phyloP scores from a whole-genome alignment of 2,329 filamentous ascomycete species.

The Fusarium sublunatum region DNA sequence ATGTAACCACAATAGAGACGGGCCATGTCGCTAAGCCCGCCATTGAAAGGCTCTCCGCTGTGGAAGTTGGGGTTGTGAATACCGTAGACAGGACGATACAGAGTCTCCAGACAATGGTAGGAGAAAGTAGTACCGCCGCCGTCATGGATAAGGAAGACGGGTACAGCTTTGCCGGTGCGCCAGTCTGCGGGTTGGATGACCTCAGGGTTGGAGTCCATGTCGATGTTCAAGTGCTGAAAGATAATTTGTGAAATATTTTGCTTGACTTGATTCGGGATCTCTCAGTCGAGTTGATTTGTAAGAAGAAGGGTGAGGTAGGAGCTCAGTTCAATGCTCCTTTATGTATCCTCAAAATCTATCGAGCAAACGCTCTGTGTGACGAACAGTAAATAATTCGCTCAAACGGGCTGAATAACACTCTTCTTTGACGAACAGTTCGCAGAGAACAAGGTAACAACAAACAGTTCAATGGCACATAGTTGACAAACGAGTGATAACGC shows the following conservation, averaged over 20 bases:
- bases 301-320: background rate
- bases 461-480: background rate
- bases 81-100: conserved; percentile 63
- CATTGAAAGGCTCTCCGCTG: conserved; percentile 59
- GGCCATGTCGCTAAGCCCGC: conserved; percentile 67
- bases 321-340: background rate
- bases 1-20: conserved; percentile 61
- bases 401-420: background rate
- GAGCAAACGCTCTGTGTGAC: conserved; percentile 6
- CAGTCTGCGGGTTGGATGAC: conserved; percentile 51
- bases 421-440: background rate
- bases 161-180: conserved; percentile 49
- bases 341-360: conserved; percentile 2
- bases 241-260: background rate
- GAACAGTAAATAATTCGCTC: conserved; percentile 36
- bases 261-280: background rate
- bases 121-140: conserved; percentile 70
- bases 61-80: conserved; percentile 66
- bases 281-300: background rate
- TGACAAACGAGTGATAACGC: background rate
- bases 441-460: background rate
- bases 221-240: background rate
- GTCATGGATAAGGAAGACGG: conserved; percentile 69
- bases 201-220: conserved; percentile 49
- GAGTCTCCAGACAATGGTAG: conserved; percentile 64